Conservation (phyloP, 345 rosid genomes). For the Turnera subulata region DNA sequence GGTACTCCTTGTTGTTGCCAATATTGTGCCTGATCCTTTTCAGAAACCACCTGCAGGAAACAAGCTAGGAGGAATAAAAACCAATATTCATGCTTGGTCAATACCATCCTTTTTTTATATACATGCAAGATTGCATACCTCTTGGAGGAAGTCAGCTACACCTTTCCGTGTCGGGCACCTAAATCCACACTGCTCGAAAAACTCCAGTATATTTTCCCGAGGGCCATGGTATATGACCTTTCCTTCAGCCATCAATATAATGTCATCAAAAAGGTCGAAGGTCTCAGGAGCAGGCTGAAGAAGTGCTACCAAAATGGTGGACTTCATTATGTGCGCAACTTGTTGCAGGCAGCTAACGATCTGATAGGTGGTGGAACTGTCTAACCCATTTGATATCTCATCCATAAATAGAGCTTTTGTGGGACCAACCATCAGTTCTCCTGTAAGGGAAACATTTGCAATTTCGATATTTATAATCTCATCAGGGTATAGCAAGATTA, state of each 20-base stretch:
- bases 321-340: slow-evolving; percentile 3
- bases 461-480: neutral
- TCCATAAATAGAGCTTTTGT: slow-evolving; percentile 14
- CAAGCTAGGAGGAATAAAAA: neutral
- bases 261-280: slow-evolving; percentile 5
- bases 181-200: slow-evolving; percentile 10
- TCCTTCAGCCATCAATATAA: slow-evolving; percentile 6
- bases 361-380: slow-evolving; percentile 13
- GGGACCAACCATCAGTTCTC: slow-evolving; percentile 12
- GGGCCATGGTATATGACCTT: slow-evolving; percentile 10
- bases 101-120: neutral
- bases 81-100: neutral
- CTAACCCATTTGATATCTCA: slow-evolving; percentile 12
- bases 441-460: neutral
- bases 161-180: slow-evolving; percentile 8
- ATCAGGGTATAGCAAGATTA: neutral
- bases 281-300: slow-evolving; percentile 15
- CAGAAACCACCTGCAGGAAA: neutral
- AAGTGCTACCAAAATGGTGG: slow-evolving; percentile 1
- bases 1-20: neutral
- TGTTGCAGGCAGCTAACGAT: slow-evolving; percentile 12
- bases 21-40: slow-evolving; percentile 4
- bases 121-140: neutral
- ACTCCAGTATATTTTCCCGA: neutral
- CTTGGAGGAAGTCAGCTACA: slow-evolving; percentile 2